Base-by-base conservation (phyloP, 2,329 filamentous ascomycete species). In the Zasmidium citrigriseum region DNA sequence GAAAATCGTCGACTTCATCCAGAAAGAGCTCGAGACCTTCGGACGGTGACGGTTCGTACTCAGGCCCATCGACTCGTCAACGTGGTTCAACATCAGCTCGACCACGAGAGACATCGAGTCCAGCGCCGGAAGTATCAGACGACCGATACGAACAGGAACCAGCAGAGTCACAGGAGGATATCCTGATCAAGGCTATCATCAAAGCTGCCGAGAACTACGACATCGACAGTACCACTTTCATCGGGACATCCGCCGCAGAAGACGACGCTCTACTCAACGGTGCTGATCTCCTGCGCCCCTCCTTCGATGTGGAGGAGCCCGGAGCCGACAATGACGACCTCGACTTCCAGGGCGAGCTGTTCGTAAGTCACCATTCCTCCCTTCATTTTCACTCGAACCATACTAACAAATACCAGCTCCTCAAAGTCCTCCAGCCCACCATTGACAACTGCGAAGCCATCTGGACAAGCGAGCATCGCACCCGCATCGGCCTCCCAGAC, bases 401-500 rank as follows among this genome's bases (percentile, higher is more conserved):
- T 16, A 41, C 34, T 41, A n/a, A 41, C 34, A 11, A 7, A 7
- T 41, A 11, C 4, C 34, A 41, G 34, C 5, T 25, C 46, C 27
- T 10, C 46, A 49, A 24, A 4, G 3, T 49, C 20, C 46, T 49
- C 10, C 3, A 10, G n/a, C n/a, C n/a, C n/a, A n/a, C n/a, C n/a
- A n/a, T n/a, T 4, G 46, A 24, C 3, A 49, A 25, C 18, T 23
- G 24, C 20, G 46, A 49, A 22, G 20, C 20, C 12, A 14, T n/a
- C 14, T 61, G 57, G 60, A 64, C 60, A 1, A 57, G 57, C 46
- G 25, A 58, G 16, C 11, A 50, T 3, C 38, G 60, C 44, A 27
- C 41, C 4, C 38, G 53, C 9, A 54, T 54, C 47, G 51, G 34
- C 23, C 38, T 46, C 12, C 29, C 45, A 16, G 9, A n/a, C 14